A percentile compares a stretch with the other conserved stretches of the same genome.
These are phyloP conservation scores for Rosa hybrid DNA, from an alignment of 331 rosid genomes.

Conservation along the genomic window DNA sequence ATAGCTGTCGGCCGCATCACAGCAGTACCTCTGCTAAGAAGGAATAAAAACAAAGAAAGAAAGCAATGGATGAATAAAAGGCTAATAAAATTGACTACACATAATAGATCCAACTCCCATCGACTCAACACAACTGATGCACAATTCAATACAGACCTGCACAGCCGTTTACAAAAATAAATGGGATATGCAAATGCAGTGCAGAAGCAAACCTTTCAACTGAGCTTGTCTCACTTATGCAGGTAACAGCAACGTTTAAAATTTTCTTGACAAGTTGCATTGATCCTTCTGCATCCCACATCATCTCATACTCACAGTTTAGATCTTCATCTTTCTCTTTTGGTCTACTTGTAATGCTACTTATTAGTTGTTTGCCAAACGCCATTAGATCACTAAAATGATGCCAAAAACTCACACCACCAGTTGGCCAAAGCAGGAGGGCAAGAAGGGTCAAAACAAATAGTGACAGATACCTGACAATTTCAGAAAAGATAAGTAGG, in stretches of 20 bases:
- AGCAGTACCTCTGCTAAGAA: slow-evolving; percentile 63
- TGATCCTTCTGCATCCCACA: slow-evolving; percentile 84
- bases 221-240: slow-evolving; percentile 41
- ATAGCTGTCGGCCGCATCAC: slow-evolving; percentile 69
- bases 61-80: slow-evolving; percentile 1
- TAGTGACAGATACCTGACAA: slow-evolving; percentile 63
- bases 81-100: neutral
- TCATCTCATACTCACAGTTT: slow-evolving; percentile 74
- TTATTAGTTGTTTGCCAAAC: slow-evolving; percentile 37
- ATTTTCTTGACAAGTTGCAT: slow-evolving; percentile 87
- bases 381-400: slow-evolving; percentile 36
- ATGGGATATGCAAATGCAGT: neutral
- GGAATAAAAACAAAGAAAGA: slow-evolving; percentile 5
- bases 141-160: neutral
- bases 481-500: slow-evolving; percentile 12
- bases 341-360: slow-evolving; percentile 40
- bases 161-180: neutral
- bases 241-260: slow-evolving; percentile 31
- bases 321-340: slow-evolving; percentile 79
- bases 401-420: slow-evolving; percentile 53
- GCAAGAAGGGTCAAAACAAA: slow-evolving; percentile 60
- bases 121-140: neutral
- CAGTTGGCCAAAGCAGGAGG: slow-evolving; percentile 67
- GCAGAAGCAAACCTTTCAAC: slow-evolving; percentile 59
- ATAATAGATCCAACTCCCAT: neutral